Percentiles rank a stretch among this genome's conserved stretches.
Conservation (phyloP, 306 rosid species). For the Mimosa bimucronata region DNA sequence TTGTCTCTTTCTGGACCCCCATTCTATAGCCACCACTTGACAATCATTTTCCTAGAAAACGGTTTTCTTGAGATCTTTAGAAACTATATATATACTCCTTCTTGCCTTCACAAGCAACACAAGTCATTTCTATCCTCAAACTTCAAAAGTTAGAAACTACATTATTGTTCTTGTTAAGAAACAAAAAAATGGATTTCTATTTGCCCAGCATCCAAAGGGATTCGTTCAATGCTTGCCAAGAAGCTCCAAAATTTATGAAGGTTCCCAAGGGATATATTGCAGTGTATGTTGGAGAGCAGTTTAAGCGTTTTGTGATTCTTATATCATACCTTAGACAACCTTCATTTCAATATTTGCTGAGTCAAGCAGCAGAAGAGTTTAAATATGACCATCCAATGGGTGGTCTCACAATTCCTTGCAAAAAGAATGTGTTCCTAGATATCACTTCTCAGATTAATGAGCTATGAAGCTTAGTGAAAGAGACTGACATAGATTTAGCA, state of each 20-base stretch:
- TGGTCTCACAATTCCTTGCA: background rate
- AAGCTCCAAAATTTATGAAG: conserved; percentile 6
- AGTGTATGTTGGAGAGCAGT: background rate
- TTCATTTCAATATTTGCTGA: conserved; percentile 23
- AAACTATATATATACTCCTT: background rate
- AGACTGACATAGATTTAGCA: conserved; percentile 2
- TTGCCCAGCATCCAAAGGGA: conserved; percentile 7
- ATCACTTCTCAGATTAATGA: background rate
- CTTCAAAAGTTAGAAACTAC: background rate
- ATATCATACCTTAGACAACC: background rate
- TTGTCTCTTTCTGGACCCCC: background rate
- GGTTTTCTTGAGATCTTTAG: background rate
- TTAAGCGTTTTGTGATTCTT: conserved; percentile 1
- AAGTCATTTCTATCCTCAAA: background rate
- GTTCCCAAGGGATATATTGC: conserved; percentile 36
- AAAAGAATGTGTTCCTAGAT: background rate
- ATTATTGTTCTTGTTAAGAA: background rate
- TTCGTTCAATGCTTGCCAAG: background rate
- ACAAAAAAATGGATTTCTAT: conserved; percentile 37
- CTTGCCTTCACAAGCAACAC: background rate
- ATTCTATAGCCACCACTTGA: background rate
- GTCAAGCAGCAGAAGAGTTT: background rate
- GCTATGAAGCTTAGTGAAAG: background rate
- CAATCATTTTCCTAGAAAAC: background rate
- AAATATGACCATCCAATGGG: conserved; percentile 10